Evolutionary conservation across 345 rosid species (phyloP), one percentile per base, ranked within the genome.

Genomic region (Hypericum androsaemum): DNA sequence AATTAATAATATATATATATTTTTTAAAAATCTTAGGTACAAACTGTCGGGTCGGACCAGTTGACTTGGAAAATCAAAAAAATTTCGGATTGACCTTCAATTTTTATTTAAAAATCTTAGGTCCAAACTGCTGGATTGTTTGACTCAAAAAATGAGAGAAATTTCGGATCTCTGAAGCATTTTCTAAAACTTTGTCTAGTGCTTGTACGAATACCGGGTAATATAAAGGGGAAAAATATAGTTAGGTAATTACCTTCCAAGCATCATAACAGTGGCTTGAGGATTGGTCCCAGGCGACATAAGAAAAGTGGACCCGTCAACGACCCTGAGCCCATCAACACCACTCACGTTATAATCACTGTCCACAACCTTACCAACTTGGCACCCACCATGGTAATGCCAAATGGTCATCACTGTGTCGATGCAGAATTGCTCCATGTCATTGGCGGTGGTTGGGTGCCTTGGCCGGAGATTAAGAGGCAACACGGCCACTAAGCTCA

Each of bases 381-480:
- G 60, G 48, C 72, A 68, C 0, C 72, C 72, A 36, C 67, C 67
- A 62, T 68, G 72, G 42, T 68, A 68, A 43, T 68, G 72, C 67
- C 72, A 67, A 44, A 67, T 67, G 8, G 72, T 67, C 63, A 47
- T 67, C 7, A 62, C 72, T 6, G 66, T 55, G 41, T 81, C 86
- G 40, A 53, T 75, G 63, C 96, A 87, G 53, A 77, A 85, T 35
- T 83, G 89, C 57, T 77, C 76, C 52, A 89, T 43, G 2, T 82
- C 69, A 39, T 60, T 39, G 11, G 72, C 44, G 0, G 82, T 47
- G 5, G 56, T 44, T 0, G 53, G 7, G 41, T 80, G 82, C 12
- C 65, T 71, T 6, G 81, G 94, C 54, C 84, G 80, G 45, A 78
- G 50, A 71, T 86, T 89, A 9, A 78, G 70, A 0, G 89, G 94